phyloP scores from a whole-genome alignment of 78 protist species.

The Dictyostelium purpureum region DNA sequence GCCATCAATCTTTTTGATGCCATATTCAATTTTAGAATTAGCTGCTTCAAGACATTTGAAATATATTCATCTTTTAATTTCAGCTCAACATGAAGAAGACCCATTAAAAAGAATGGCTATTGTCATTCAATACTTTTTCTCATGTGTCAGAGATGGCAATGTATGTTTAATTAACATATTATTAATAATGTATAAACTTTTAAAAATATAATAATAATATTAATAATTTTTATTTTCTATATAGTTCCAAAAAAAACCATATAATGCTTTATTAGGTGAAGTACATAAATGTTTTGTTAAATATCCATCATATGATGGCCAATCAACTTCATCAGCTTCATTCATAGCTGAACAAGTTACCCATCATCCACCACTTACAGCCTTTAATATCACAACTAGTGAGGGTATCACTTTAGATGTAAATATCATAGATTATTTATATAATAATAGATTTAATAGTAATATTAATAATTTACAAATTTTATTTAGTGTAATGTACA shows the following conservation, averaged over 20 bases:
- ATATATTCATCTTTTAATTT: conserved; percentile 31
- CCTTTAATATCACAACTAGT: conserved; percentile 27
- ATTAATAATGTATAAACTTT: not conserved
- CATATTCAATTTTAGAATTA: conserved; percentile 59
- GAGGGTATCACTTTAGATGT: conserved; percentile 58
- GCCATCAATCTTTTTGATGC: conserved; percentile 79
- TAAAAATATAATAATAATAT: not conserved
- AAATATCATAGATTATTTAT: not conserved
- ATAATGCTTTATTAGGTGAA: conserved; percentile 72
- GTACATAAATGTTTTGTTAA: conserved; percentile 67
- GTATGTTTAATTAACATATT: not conserved
- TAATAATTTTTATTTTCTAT: not conserved
- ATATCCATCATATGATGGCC: conserved; percentile 48
- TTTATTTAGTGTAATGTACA: conserved; percentile 19
- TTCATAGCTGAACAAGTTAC: conserved; percentile 69
- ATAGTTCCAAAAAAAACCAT: conserved; percentile 73
- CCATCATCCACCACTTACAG: conserved; percentile 76
- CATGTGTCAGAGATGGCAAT: conserved; percentile 76
- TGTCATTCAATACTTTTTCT: conserved; percentile 61
- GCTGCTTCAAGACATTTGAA: conserved; percentile 70
- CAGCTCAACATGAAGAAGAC: conserved; percentile 49
- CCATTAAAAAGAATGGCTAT: conserved; percentile 77
- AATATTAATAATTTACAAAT: not conserved
- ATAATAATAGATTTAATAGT: not conserved
- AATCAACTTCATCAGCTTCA: conserved; percentile 37